Evolutionary conservation across 2,329 filamentous ascomycete species (phyloP).

Genomic region (Corinectria fuckeliana): DNA sequence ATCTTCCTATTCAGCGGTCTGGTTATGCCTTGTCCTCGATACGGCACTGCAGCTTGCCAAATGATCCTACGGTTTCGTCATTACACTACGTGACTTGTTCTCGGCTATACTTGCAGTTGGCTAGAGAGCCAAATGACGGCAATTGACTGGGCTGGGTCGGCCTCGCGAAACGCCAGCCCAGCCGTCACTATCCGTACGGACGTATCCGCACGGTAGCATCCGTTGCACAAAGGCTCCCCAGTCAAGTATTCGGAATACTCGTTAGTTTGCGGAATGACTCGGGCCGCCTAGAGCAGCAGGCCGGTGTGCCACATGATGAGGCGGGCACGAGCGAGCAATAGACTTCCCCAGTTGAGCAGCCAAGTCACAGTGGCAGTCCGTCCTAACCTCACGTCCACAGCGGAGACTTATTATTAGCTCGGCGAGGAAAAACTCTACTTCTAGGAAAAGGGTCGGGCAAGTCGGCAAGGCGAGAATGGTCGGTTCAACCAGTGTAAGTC

Average conservation of each 20-base stretch:
- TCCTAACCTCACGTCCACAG: neutral
- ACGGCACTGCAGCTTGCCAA: neutral
- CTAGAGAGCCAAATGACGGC: neutral
- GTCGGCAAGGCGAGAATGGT: neutral
- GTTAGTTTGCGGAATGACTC: neutral
- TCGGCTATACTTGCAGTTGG: neutral
- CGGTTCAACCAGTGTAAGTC: neutral
- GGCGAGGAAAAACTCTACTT: conserved; percentile 6
- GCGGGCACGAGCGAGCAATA: neutral
- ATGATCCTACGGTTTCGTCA: neutral
- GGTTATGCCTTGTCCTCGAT: neutral
- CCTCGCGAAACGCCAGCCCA: neutral
- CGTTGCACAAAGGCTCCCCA: neutral
- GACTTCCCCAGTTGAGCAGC: neutral
- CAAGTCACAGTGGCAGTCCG: neutral
- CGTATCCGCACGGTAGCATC: neutral
- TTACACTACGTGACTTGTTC: neutral
- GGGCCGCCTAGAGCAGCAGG: neutral
- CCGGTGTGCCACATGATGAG: neutral
- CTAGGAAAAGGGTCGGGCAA: neutral
- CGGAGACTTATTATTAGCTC: neutral
- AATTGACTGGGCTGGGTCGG: neutral
- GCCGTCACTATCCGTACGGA: neutral
- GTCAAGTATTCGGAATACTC: no score
- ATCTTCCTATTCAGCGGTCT: neutral